Percentiles rank a stretch among this genome's conserved stretches.
Evolutionary conservation across 2,329 filamentous ascomycete species (phyloP).

Genomic region (Penicillium concentricum): DNA sequence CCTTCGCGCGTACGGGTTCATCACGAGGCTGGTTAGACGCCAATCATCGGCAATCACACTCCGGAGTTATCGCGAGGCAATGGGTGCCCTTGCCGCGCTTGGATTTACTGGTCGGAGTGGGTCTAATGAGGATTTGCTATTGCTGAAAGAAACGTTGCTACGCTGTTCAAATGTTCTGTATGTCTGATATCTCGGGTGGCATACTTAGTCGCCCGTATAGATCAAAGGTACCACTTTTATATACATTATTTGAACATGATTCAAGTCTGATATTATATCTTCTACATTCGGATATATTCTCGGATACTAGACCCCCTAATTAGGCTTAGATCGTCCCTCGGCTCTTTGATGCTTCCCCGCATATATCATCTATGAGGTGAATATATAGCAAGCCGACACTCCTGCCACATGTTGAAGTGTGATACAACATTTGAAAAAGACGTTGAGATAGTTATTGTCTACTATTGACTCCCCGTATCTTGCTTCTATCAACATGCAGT

Average conservation of each 20-base stretch:
- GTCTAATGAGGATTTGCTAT: too few species aligned
- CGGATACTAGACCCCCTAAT: background rate
- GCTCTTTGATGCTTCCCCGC: conserved; percentile 22
- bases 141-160: too few species aligned
- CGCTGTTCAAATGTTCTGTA: too few species aligned
- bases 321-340: conserved; percentile 11
- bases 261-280: background rate
- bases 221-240: background rate
- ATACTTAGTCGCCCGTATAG: too few species aligned
- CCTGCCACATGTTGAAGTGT: background rate
- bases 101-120: too few species aligned
- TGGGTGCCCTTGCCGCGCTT: too few species aligned
- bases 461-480: background rate
- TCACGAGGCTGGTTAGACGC: too few species aligned
- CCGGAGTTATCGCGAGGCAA: too few species aligned
- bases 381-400: background rate
- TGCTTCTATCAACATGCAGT: background rate
- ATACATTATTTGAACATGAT: background rate
- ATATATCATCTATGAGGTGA: conserved; percentile 1
- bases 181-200: too few species aligned
- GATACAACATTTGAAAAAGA: background rate
- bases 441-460: background rate
- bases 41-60: too few species aligned
- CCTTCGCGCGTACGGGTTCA: too few species aligned
- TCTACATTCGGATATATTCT: background rate